Evolutionary conservation across 1,139 yeast genomes (phyloP).

Genomic region (Zygoascus meyerae): DNA sequence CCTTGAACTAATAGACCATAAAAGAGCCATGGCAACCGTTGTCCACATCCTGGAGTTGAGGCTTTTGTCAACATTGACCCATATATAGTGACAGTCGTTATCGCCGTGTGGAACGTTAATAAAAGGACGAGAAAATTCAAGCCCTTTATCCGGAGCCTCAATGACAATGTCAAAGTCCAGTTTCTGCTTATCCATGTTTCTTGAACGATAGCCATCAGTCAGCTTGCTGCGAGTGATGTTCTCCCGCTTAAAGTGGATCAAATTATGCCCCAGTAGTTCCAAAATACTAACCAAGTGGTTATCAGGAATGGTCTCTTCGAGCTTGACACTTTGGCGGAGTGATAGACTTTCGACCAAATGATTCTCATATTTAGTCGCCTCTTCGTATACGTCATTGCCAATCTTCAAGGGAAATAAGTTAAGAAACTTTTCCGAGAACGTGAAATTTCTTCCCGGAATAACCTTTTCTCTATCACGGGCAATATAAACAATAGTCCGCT

Average conservation of each 20-base stretch:
- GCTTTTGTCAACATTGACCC: conserved; percentile 65
- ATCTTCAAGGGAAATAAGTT: conserved; percentile 40
- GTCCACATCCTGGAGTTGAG: conserved; percentile 59
- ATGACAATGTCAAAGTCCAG: conserved; percentile 54
- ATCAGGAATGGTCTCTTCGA: conserved; percentile 55
- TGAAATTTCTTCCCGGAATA: conserved; percentile 42
- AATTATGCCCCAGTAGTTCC: conserved; percentile 39
- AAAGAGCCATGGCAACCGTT: conserved; percentile 47
- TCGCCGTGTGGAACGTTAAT: conserved; percentile 46
- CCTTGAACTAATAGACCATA: conserved; percentile 39
- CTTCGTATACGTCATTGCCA: conserved; percentile 41
- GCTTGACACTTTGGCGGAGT: conserved; percentile 46
- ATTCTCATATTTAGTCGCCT: conserved; percentile 43
- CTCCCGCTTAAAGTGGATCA: conserved; percentile 44
- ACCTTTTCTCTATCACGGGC: conserved; percentile 44
- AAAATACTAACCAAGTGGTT: conserved; percentile 54
- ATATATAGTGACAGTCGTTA: conserved; percentile 58
- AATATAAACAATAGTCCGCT: conserved; percentile 47
- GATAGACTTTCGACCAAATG: conserved; percentile 38
- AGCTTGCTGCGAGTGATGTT: conserved; percentile 44
- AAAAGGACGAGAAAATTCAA: conserved; percentile 15
- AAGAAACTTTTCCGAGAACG: conserved; percentile 53
- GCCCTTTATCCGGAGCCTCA: conserved; percentile 15
- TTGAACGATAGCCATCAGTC: conserved; percentile 54
- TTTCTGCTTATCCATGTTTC: conserved; percentile 54